A percentile compares a stretch with the other conserved stretches of the same genome.
These are phyloP conservation scores for Rhododendron simsii DNA, from an alignment of 148 eudicot genomes.

Conservation along the genomic window DNA sequence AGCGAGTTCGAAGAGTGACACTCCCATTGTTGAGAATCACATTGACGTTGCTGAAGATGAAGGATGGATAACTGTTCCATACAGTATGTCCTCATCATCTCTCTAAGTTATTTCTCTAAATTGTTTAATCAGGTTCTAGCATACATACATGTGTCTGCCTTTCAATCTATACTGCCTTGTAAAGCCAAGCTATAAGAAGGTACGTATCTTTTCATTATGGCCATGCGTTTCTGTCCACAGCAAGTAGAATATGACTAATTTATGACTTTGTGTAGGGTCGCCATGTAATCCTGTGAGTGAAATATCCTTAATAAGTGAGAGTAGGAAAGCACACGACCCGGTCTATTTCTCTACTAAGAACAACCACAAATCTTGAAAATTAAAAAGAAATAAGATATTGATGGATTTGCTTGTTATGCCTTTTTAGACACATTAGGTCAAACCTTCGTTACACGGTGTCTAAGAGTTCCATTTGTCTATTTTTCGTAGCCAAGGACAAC, in stretches of 20 bases:
- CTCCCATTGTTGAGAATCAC: conserved; percentile 52
- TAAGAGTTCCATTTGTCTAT: not conserved
- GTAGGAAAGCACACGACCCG: not conserved
- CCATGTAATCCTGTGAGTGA: not conserved
- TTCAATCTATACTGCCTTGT: not conserved
- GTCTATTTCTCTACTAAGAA: not conserved
- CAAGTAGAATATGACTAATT: not conserved
- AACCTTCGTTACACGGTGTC: not conserved
- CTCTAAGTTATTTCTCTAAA: not conserved
- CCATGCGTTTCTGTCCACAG: not conserved
- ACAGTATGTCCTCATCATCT: conserved; percentile 31
- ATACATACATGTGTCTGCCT: not conserved
- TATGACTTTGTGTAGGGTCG: not conserved
- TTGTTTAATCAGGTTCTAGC: not conserved
- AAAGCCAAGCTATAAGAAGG: not conserved
- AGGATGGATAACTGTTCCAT: conserved; percentile 82
- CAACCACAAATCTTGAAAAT: not conserved
- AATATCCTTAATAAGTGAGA: not conserved
- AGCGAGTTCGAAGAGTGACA: conserved; percentile 26
- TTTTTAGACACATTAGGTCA: not conserved
- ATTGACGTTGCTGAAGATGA: conserved; percentile 71
- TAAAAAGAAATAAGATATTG: not conserved
- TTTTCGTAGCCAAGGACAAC: not conserved
- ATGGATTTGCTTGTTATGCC: not conserved
- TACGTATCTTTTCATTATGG: not conserved